phyloP scores from a whole-genome alignment of 2,329 filamentous ascomycete species.

The Pseudogymnoascus sp. region DNA sequence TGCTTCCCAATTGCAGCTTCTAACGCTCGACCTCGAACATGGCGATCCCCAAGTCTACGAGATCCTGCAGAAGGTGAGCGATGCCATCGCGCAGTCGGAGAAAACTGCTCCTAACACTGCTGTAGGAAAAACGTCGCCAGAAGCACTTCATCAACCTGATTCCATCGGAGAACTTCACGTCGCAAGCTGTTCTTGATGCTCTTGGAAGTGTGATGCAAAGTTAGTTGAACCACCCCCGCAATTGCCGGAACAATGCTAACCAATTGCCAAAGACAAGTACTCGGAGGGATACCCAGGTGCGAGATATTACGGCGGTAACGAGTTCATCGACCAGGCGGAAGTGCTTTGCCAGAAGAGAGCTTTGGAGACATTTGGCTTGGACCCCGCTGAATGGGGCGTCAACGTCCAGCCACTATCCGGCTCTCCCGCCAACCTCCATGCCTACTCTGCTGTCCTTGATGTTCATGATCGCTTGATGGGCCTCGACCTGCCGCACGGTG shows the following conservation, averaged over 20 bases:
- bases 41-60: constrained; percentile 81
- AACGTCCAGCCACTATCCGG: constrained; percentile 67
- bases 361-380: constrained; percentile 76
- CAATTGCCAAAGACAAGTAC: constrained; percentile 68
- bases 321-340: constrained; percentile 90
- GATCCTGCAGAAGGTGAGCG: constrained; percentile 77
- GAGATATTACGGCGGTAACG: constrained; percentile 93
- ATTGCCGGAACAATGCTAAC: constrained; percentile 21
- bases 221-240: constrained; percentile 35
- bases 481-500: constrained; percentile 13
- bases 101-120: constrained; percentile 5
- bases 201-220: constrained; percentile 93
- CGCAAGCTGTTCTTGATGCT: constrained; percentile 84
- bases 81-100: not conserved
- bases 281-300: constrained; percentile 96
- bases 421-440: constrained; percentile 67
- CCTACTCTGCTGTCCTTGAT: constrained; percentile 88
- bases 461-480: constrained; percentile 96
- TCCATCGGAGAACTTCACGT: constrained; percentile 92
- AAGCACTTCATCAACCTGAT: constrained; percentile 98
- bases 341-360: constrained; percentile 84
- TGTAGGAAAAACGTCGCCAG: constrained; percentile 85
- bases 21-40: constrained; percentile 70
- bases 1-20: constrained; percentile 48
- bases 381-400: constrained; percentile 86